Conservation (phyloP, 768 basidiomycete genomes). For the Lentinula detonsa region DNA sequence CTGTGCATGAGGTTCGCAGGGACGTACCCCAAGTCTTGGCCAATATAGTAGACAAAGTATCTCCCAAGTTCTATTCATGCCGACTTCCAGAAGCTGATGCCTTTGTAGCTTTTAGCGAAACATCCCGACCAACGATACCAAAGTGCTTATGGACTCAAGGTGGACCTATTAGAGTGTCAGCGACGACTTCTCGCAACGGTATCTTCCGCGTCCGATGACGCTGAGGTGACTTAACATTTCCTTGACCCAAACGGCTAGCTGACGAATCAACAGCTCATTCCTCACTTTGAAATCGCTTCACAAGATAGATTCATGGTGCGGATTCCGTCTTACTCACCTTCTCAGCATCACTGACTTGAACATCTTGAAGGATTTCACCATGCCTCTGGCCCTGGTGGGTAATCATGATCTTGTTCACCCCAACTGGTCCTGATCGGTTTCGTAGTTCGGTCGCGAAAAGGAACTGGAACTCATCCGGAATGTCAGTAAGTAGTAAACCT, state of each 20-base stretch:
- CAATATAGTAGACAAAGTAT: constrained; percentile 62
- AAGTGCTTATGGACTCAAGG: constrained; percentile 63
- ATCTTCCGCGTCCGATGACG: constrained; percentile 46
- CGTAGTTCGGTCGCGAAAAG: constrained; percentile 63
- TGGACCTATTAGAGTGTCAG: constrained; percentile 66
- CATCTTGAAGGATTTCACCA: constrained; percentile 53
- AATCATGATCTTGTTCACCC: not conserved
- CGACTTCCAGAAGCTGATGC: not conserved
- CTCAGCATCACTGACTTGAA: not conserved
- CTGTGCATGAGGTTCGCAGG: constrained; percentile 67
- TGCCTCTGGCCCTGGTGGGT: constrained; percentile 58
- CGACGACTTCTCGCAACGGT: constrained; percentile 54
- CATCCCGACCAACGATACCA: constrained; percentile 66
- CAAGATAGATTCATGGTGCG: constrained; percentile 62
- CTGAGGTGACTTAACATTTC: constrained; percentile 34
- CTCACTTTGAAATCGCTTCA: constrained; percentile 57
- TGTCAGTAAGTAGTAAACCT: constrained; percentile 41
- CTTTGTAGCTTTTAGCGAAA: constrained; percentile 54
- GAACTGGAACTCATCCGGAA: constrained; percentile 64
- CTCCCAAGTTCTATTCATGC: not conserved
- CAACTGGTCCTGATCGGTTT: constrained; percentile 1
- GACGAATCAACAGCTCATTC: constrained; percentile 45
- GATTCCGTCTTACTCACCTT: not conserved
- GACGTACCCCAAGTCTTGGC: constrained; percentile 71
- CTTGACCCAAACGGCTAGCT: not conserved